Evolutionary conservation across 257 asterid genomes (phyloP), one percentile per base, ranked within the genome.

Genomic region (Anisodus acutangulus): DNA sequence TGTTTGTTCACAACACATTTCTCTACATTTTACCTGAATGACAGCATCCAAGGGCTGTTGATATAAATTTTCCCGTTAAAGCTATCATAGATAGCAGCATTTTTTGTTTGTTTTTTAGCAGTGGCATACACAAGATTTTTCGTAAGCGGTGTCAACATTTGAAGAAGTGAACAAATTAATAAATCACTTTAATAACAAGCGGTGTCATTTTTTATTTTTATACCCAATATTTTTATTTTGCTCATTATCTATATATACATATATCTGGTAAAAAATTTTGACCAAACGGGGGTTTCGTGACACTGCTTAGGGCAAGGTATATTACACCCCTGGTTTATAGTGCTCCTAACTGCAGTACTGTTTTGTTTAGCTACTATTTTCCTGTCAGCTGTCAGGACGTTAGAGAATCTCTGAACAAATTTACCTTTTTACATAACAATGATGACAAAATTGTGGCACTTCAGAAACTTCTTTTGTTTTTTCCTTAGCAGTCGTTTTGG

Each of bases 401-500:
- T 51, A 9, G 63, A 76, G 63, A 76, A 51, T 49, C 47, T 76
- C 6, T 53, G 0, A 76, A 51, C 81, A 76, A 55, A 76, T 26
- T 12, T 76, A 49, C 13, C 78, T 31, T 51, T 22, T 76, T 5
- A 76, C 22, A 53, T 11, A 19, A 72, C 2, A 51, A 74, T 74
- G 39, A 57, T 9, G 3, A 10, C n/a, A 5, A 26, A 76, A 22
- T 76, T 72, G 11, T 76, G 45, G 45, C 45, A 51, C 62, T 76
- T 51, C 5, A 47, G 80, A 47, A 51, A 15, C 22, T 6, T 51
- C 43, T 51, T 76, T 72, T 3, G 43, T 72, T 72, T 72, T 72
- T 47, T 74, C 19, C 60, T 74, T 72, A 10, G 43, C 70, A 7
- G 64, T 82, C 84, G n/a, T 68, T 78, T 84, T n/a, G 67, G 9